These are phyloP conservation scores for Pseudognaphalium luteoalbum DNA, from an alignment of 129 eudicot species.

Conservation along the genomic window DNA sequence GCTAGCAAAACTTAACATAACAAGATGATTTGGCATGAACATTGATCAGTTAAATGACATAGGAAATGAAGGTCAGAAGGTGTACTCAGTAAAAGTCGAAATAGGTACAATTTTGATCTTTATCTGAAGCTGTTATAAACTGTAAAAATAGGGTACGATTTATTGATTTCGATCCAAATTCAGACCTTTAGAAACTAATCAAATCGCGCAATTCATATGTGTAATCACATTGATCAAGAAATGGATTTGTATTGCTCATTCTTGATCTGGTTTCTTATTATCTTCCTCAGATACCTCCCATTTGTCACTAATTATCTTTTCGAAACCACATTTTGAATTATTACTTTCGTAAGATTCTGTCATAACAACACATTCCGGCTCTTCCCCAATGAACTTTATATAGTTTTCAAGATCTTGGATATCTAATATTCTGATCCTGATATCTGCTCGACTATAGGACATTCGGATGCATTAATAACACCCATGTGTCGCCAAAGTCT, in stretches of 20 bases:
- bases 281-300: slow-evolving; percentile 69
- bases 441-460: slow-evolving; percentile 28
- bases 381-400: not conserved
- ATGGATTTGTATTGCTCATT: not conserved
- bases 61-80: not conserved
- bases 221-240: not conserved
- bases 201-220: slow-evolving; percentile 42
- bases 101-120: not conserved
- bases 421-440: not conserved
- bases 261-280: slow-evolving; percentile 8
- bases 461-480: slow-evolving; percentile 37
- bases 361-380: not conserved
- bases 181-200: slow-evolving; percentile 40
- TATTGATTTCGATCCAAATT: not conserved
- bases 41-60: not conserved
- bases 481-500: slow-evolving; percentile 49
- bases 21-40: not conserved
- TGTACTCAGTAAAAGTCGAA: not conserved
- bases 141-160: not conserved
- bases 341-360: not conserved
- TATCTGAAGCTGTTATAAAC: not conserved
- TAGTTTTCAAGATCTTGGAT: not conserved
- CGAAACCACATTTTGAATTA: slow-evolving; percentile 9
- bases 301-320: slow-evolving; percentile 43
- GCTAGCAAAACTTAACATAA: too few species aligned